Conservation (phyloP, 306 rosid species). For the Potentilla sterilis region DNA sequence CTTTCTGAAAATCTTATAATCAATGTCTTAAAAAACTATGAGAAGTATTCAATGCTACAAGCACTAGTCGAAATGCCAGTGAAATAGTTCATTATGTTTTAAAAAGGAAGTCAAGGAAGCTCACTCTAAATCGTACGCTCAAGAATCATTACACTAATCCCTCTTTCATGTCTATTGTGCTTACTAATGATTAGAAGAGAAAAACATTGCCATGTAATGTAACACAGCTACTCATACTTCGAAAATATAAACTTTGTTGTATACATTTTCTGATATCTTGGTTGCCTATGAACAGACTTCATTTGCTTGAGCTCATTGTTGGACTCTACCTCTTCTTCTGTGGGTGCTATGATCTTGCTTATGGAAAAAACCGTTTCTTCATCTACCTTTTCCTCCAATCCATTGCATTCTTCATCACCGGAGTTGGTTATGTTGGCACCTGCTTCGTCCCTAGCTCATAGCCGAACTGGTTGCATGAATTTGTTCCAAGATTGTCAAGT, state of each 20-base stretch:
- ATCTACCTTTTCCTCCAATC: constrained; percentile 83
- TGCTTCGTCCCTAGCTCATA: constrained; percentile 63
- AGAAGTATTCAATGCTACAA: neutral
- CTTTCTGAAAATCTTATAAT: neutral
- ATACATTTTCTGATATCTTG: constrained; percentile 23
- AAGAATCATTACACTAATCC: neutral
- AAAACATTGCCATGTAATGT: neutral
- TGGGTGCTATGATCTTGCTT: constrained; percentile 71
- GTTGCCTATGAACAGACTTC: constrained; percentile 49
- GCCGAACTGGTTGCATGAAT: constrained; percentile 15
- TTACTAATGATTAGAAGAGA: neutral
- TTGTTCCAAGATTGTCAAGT: constrained; percentile 10
- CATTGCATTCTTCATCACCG: constrained; percentile 79
- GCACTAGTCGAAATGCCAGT: neutral
- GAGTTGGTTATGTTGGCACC: constrained; percentile 82
- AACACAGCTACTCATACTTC: neutral
- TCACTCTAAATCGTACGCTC: neutral
- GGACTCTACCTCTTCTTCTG: constrained; percentile 77
- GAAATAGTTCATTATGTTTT: neutral
- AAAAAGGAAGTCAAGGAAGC: neutral
- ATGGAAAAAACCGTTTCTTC: constrained; percentile 73
- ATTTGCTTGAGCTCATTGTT: constrained; percentile 64
- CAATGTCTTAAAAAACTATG: neutral
- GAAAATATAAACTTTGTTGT: neutral
- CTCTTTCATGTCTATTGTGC: neutral